Evolutionary conservation across 108 stramenopile species (phyloP).

Genomic region (Pelagomonas calceolata): DNA sequence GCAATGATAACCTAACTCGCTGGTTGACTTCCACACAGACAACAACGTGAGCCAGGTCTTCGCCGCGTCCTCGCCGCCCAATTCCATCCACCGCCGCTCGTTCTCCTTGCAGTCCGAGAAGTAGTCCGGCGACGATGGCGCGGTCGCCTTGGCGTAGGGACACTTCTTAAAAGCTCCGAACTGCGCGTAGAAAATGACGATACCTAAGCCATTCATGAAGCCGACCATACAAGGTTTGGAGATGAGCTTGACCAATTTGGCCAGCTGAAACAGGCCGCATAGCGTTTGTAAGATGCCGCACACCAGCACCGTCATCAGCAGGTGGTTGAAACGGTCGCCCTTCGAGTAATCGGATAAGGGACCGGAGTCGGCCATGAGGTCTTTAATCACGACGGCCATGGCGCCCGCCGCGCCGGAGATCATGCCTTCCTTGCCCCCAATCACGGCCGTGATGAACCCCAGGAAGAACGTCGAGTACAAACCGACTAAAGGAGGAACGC

Average conservation of each 20-base stretch:
- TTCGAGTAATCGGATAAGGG: constrained; percentile 25
- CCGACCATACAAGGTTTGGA: constrained; percentile 50
- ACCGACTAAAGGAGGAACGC: constrained; percentile 42
- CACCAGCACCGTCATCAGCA: constrained; percentile 44
- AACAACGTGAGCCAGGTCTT: too few species aligned
- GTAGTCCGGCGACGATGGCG: too few species aligned
- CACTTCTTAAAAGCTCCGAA: too few species aligned
- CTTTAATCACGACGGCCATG: constrained; percentile 45
- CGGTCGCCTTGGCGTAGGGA: too few species aligned
- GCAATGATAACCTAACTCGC: too few species aligned
- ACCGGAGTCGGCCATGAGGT: constrained; percentile 40
- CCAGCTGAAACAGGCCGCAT: constrained; percentile 38
- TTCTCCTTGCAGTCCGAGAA: too few species aligned
- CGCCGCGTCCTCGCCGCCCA: too few species aligned
- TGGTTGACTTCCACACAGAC: too few species aligned
- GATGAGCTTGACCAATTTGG: constrained; percentile 43
- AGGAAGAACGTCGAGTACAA: constrained; percentile 45
- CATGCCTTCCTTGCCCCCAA: constrained; percentile 53
- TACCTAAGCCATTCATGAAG: constrained; percentile 49
- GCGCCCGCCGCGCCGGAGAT: constrained; percentile 54
- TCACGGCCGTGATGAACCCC: constrained; percentile 39
- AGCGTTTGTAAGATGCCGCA: constrained; percentile 41
- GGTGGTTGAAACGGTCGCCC: constrained; percentile 34
- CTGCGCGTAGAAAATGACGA: constrained; percentile 49
- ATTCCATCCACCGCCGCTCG: too few species aligned